These are phyloP conservation scores for Colletotrichum sp. DNA, from an alignment of 2,329 filamentous ascomycete species.

Conservation along the genomic window DNA sequence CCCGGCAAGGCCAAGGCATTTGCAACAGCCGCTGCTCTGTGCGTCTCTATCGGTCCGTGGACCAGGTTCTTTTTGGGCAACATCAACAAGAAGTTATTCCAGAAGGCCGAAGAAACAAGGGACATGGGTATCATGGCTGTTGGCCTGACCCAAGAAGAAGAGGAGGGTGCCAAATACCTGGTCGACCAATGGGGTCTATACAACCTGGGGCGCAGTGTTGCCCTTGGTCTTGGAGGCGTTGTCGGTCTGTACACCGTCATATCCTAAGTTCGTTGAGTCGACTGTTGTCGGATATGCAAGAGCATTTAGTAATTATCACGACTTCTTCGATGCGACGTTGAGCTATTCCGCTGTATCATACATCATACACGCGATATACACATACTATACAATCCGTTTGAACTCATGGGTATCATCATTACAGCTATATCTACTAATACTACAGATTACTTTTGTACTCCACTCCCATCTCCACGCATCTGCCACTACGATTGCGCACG, in stretches of 20 bases:
- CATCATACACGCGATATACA: not conserved
- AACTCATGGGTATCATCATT: conserved; percentile 18
- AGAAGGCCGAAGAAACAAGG: conserved; percentile 44
- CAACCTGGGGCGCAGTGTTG: conserved; percentile 49
- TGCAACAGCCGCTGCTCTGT: conserved; percentile 47
- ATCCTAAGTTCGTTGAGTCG: not conserved
- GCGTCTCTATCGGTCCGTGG: conserved; percentile 56
- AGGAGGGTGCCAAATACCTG: conserved; percentile 53
- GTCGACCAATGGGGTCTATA: conserved; percentile 61
- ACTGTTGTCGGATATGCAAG: not conserved
- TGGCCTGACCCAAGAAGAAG: conserved; percentile 40
- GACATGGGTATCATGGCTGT: conserved; percentile 37
- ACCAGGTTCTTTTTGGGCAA: conserved; percentile 50
- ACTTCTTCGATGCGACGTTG: not conserved
- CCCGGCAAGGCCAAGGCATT: conserved; percentile 46
- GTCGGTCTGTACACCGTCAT: conserved; percentile 33
- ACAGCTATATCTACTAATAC: conserved; percentile 15
- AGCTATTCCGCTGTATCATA: not conserved
- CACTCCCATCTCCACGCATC: not conserved
- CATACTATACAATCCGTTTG: not conserved
- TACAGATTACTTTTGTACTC: conserved; percentile 4
- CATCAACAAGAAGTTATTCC: conserved; percentile 53
- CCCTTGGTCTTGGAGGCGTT: conserved; percentile 28
- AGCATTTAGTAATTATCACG: not conserved
- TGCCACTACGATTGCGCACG: not conserved